Evolutionary conservation across 2,329 filamentous ascomycete genomes (phyloP), one percentile per base, ranked within the genome.

Genomic region (Diaporthe longicolla): DNA sequence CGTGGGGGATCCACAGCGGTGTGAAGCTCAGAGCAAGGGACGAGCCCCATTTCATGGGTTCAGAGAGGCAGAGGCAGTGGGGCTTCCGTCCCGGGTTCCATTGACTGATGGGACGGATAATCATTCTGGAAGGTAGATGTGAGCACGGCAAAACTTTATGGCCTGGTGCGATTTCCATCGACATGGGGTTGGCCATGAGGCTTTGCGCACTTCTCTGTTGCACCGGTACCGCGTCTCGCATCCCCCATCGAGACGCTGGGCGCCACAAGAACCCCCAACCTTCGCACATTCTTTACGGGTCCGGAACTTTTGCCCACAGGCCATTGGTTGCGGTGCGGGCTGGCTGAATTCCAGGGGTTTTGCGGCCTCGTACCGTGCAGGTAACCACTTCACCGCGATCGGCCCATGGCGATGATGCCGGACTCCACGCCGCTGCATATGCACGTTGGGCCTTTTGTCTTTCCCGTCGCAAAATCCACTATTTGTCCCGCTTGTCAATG

Each of bases 1-100:
- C 32, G 26, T 66, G 61, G 45, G 45, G 13, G 63, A 54, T 68
- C 63, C 63, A 68, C 63, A 68, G 63, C 63, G 63, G 48, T 68
- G 63, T 40, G 48, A 40, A 54, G 63, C 63, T 40, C 32, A 68
- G 45, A 4, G 17, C 63, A n/a, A 68, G 48, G 45, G 52, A 32
- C 40, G 32, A 68, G 50, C 61, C 43, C n/a, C 45, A 19, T 24
- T 9, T 32, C 9, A n/a, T 65, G 26, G 32, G 21, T 68, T 37
- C 48, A 54, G 63, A 54, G 63, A n/a, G 29, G 32, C 48, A 68
- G 63, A 35, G n/a, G 61, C 15, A 4, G 61, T 66, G 45, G 63
- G 32, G n/a, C 48, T 68, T 32, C 29, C 48, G 48, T 17, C 17
- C 32, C 32, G 17, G 9, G n/a, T 54, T 6, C 63, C 32, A 37